Evolutionary conservation across 2,329 filamentous ascomycete genomes (phyloP), one percentile per base, ranked within the genome.

Genomic region (Xenoacremonium recifei): DNA sequence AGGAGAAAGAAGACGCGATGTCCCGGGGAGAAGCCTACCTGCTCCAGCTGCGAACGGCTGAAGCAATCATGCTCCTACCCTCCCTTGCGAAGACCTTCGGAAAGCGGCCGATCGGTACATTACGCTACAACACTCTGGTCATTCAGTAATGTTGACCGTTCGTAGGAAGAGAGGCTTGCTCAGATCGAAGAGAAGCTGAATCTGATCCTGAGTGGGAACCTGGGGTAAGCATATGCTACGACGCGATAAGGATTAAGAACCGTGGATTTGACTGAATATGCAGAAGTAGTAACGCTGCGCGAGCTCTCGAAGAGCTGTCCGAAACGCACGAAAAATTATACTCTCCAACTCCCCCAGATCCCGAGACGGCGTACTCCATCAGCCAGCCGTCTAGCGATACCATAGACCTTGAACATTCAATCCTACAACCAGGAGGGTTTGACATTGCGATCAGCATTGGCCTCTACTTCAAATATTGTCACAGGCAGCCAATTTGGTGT

Each of bases 161-260:
- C 39, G 37, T 49, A 76, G 73, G 71, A 73, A 48, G 73, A 76
- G 54, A 65, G 73, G 48, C 60, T 76, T n/a, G 71, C 71, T 12
- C 68, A 71, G 37, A 50, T 76, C 30, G 73, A 76, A 59, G 72
- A 75, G 57, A 76, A 76, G 54, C 65, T 76, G 35, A 72, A 76
- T 57, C 67, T 70, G 44, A 62, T 76, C 39, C 58, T 76, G 16
- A 74, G 62, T 35, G 70, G 71, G 40, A 67, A 58, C 54, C 54
- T 62, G 59, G n/a, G n/a, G n/a, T n/a, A n/a, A n/a, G n/a, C n/a
- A n/a, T n/a, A n/a, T n/a, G n/a, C n/a, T n/a, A n/a, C n/a, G n/a
- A n/a, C n/a, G n/a, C n/a, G n/a, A n/a, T n/a, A n/a, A n/a, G n/a
- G n/a, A n/a, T n/a, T n/a, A n/a, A n/a, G n/a, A n/a, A n/a, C n/a